These are phyloP conservation scores for Dendrobium nobile DNA, from an alignment of 106 monocot genomes.

Conservation along the genomic window DNA sequence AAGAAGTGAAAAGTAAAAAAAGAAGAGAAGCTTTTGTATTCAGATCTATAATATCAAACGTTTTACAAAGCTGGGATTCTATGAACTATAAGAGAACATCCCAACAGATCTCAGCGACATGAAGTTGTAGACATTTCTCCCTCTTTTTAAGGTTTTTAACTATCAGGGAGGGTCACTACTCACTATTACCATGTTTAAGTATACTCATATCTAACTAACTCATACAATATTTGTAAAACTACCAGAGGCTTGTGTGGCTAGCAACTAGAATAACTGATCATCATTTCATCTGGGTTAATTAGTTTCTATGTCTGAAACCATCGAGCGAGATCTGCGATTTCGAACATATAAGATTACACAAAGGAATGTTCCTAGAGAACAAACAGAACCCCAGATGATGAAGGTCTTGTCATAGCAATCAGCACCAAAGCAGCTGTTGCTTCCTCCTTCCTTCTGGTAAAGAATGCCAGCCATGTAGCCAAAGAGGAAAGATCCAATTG, in stretches of 20 bases:
- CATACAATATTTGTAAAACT: not conserved
- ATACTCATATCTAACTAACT: not conserved
- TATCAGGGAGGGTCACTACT: too few relatives aligned
- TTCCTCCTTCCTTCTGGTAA: conserved; percentile 31
- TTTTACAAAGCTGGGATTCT: too few relatives aligned
- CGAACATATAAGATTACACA: conserved; percentile 28
- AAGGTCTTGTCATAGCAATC: conserved; percentile 48
- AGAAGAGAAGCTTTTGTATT: too few relatives aligned
- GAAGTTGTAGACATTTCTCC: too few relatives aligned
- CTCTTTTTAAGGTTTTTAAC: too few relatives aligned
- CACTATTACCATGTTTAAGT: not conserved
- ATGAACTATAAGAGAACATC: too few relatives aligned
- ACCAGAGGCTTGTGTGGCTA: not conserved
- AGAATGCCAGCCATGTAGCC: conserved; percentile 59
- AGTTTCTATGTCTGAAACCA: not conserved
- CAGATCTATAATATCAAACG: too few relatives aligned
- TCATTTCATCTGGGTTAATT: not conserved
- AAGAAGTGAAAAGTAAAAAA: too few relatives aligned
- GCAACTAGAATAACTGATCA: not conserved
- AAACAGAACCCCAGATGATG: conserved; percentile 50
- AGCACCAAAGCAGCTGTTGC: conserved; percentile 28
- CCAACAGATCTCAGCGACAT: too few relatives aligned
- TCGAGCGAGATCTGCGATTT: conserved; percentile 11
- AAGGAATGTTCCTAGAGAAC: conserved; percentile 40
- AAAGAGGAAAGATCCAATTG: conserved; percentile 71